A percentile compares a stretch with the other conserved stretches of the same genome.
Evolutionary conservation across 2,329 filamentous ascomycete species (phyloP).

Genomic region (Teratosphaeria gauchensis): DNA sequence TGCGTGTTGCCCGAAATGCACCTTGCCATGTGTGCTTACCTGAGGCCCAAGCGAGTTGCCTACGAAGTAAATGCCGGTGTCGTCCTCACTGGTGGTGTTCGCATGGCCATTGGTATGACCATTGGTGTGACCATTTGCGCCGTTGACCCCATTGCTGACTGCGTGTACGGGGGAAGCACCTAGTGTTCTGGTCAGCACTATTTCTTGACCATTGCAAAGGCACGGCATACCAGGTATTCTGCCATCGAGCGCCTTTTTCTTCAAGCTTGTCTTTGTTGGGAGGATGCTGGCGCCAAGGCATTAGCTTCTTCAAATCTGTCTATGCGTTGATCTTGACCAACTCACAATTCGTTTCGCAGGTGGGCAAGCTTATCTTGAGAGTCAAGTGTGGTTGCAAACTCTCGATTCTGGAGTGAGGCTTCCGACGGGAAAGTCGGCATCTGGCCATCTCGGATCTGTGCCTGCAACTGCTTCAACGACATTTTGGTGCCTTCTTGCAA

Average conservation of each 20-base stretch:
- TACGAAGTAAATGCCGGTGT: conserved; percentile 63
- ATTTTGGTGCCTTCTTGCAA: not conserved
- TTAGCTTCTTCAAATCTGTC: not conserved
- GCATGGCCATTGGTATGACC: conserved; percentile 1
- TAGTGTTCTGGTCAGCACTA: not conserved
- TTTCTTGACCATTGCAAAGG: not conserved
- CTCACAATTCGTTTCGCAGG: not conserved
- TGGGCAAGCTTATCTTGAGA: conserved; percentile 2
- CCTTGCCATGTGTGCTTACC: not conserved
- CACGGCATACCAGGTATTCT: conserved; percentile 4
- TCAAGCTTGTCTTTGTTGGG: conserved; percentile 8
- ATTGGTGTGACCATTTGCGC: not conserved
- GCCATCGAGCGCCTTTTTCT: conserved; percentile 5
- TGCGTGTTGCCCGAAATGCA: not conserved
- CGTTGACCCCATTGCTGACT: not conserved
- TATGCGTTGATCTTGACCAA: not conserved
- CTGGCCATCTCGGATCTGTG: conserved; percentile 13
- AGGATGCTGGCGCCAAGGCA: not conserved
- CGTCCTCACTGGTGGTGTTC: conserved; percentile 20
- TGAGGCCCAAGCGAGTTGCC: conserved; percentile 74
- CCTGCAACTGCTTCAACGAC: not conserved
- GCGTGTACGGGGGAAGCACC: not conserved
- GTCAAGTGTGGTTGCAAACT: conserved; percentile 18
- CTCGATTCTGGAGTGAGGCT: conserved; percentile 11
- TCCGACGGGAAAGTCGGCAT: conserved; percentile 14